Conservation (phyloP, 2,329 filamentous ascomycete genomes). For the Aciculosporium take region DNA sequence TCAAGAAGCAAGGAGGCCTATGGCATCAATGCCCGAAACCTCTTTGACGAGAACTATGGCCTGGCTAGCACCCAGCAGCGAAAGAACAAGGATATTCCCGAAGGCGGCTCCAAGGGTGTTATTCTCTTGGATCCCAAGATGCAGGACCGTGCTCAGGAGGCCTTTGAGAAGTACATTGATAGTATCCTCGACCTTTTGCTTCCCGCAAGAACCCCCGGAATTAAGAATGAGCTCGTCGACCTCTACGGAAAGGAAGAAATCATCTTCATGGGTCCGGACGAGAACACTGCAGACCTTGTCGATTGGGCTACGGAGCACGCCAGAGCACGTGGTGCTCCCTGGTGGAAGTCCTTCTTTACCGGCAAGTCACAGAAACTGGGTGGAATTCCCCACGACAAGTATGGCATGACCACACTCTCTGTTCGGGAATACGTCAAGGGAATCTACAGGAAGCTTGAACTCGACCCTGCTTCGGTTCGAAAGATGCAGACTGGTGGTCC, state of each 20-base stretch:
- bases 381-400: constrained; percentile 88
- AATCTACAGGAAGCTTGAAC: constrained; percentile 89
- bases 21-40: constrained; percentile 84
- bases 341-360: constrained; percentile 99
- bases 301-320: constrained; percentile 99
- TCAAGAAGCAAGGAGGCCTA: constrained; percentile 93
- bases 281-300: constrained; percentile 95
- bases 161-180: constrained; percentile 99
- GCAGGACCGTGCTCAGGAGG: constrained; percentile 81
- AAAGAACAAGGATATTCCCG: constrained; percentile 99
- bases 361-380: constrained; percentile 93
- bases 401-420: constrained; percentile 95
- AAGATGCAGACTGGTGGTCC: constrained; percentile 98
- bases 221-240: constrained; percentile 98
- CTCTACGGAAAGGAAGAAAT: constrained; percentile 92
- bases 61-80: constrained; percentile 96
- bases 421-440: constrained; percentile 93
- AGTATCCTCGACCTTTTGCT: constrained; percentile 91
- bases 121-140: constrained; percentile 87
- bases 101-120: constrained; percentile 95
- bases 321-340: constrained; percentile 70
- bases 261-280: constrained; percentile 94
- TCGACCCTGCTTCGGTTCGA: constrained; percentile 69
- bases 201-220: constrained; percentile 79
- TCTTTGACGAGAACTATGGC: constrained; percentile 98